phyloP scores from a whole-genome alignment of 1,284 basidiomycete species.

The Sparassis latifolia region DNA sequence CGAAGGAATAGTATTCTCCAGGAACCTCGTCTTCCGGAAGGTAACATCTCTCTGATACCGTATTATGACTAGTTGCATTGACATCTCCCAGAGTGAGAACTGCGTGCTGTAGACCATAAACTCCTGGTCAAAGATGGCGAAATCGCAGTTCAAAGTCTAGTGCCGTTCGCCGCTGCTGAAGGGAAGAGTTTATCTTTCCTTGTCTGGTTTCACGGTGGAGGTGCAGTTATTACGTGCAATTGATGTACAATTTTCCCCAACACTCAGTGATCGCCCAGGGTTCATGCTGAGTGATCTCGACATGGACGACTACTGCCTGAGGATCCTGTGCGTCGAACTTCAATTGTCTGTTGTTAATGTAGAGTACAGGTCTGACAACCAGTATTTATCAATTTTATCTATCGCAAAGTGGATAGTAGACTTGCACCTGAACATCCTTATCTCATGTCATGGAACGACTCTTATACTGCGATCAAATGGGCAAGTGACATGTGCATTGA shows the following conservation, averaged over 20 bases:
- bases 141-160: constrained; percentile 9
- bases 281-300: constrained; percentile 10
- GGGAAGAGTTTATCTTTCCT: constrained; percentile 6
- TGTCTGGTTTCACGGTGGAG: constrained; percentile 15
- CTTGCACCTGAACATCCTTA: constrained; percentile 16
- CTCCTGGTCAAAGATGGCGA: constrained; percentile 11
- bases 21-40: too few species aligned
- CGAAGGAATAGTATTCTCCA: too few species aligned
- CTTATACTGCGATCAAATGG: constrained; percentile 17
- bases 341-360: constrained; percentile 14
- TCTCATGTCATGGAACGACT: constrained; percentile 11
- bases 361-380: constrained; percentile 13
- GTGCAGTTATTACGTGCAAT: constrained; percentile 1
- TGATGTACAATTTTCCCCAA: too few species aligned
- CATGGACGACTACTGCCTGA: constrained; percentile 12
- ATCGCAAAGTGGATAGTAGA: neutral
- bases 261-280: constrained; percentile 1
- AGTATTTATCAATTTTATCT: too few species aligned
- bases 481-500: constrained; percentile 1
- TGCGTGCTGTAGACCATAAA: neutral
- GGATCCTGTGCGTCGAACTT: constrained; percentile 12
- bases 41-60: too few species aligned
- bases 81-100: too few species aligned
- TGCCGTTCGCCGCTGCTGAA: neutral
- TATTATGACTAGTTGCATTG: too few species aligned